Conservation (phyloP, 768 basidiomycete species). For the Leucocoprinus birnbaumii region DNA sequence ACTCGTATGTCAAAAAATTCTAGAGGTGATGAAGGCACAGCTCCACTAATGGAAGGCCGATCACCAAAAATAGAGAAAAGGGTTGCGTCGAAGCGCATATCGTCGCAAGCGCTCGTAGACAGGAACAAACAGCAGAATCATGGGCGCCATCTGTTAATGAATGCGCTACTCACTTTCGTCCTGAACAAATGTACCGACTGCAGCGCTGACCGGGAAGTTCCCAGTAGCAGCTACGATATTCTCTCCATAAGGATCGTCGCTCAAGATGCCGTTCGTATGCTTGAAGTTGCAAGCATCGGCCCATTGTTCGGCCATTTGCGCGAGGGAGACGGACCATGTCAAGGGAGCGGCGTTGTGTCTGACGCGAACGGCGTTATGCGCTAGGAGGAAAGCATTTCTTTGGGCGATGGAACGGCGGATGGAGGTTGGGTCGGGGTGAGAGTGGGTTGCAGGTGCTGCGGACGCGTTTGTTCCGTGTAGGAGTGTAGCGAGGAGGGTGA, state of each 20-base stretch:
- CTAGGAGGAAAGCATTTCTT: constrained; percentile 34
- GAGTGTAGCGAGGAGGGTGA: constrained; percentile 3
- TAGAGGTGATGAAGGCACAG: not conserved
- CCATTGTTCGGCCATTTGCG: constrained; percentile 46
- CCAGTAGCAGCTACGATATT: constrained; percentile 56
- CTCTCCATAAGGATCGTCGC: constrained; percentile 44
- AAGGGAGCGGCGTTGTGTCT: constrained; percentile 39
- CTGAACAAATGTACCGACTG: constrained; percentile 44
- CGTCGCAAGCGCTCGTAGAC: no score
- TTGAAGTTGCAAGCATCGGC: constrained; percentile 45
- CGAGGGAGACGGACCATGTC: constrained; percentile 46
- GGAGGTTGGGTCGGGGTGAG: constrained; percentile 15
- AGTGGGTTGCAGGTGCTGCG: constrained; percentile 5
- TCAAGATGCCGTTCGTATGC: constrained; percentile 44
- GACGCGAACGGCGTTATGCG: constrained; percentile 48
- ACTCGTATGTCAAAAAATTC: not conserved
- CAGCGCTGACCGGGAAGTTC: constrained; percentile 35
- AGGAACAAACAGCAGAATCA: not conserved
- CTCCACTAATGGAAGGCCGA: not conserved
- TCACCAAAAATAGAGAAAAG: not conserved
- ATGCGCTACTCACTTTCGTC: constrained; percentile 46
- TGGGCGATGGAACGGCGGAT: constrained; percentile 21
- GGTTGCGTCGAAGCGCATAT: not conserved
- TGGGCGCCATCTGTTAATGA: not conserved
- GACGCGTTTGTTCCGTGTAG: not conserved